Evolutionary conservation across 2,329 filamentous ascomycete species (phyloP).

Genomic region (Aureobasidium sp.): DNA sequence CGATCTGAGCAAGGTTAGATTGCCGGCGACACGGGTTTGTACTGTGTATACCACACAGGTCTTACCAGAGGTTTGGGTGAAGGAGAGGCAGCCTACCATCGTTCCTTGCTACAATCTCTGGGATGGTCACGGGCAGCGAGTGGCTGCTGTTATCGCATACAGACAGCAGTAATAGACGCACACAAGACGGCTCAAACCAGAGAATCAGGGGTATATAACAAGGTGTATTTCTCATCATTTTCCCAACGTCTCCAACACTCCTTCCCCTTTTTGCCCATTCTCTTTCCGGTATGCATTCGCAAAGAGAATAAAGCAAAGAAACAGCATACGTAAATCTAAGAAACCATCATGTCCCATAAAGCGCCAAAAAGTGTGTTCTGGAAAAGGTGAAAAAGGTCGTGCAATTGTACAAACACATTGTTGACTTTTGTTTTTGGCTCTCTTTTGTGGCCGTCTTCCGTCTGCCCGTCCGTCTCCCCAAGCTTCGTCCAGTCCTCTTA

Average conservation of each 20-base stretch:
- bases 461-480: neutral
- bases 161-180: neutral
- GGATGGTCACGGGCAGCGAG: neutral
- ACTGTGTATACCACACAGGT: conserved; percentile 6
- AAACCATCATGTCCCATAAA: conserved; percentile 3
- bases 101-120: conserved; percentile 9
- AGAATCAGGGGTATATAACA: conserved; percentile 2
- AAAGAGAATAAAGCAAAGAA: neutral
- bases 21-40: neutral
- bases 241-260: neutral
- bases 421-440: neutral
- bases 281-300: neutral
- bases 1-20: neutral
- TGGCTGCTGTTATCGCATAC: conserved; percentile 4
- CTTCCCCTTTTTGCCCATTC: neutral
- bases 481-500: conserved; percentile 10
- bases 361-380: conserved; percentile 2
- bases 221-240: conserved; percentile 4
- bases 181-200: neutral
- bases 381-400: neutral
- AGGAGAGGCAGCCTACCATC: neutral
- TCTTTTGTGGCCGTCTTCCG: neutral
- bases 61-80: neutral
- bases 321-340: neutral
- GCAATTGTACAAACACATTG: neutral